Conservation (phyloP, 352 stramenopile species). For the Sclerospora graminicola region DNA sequence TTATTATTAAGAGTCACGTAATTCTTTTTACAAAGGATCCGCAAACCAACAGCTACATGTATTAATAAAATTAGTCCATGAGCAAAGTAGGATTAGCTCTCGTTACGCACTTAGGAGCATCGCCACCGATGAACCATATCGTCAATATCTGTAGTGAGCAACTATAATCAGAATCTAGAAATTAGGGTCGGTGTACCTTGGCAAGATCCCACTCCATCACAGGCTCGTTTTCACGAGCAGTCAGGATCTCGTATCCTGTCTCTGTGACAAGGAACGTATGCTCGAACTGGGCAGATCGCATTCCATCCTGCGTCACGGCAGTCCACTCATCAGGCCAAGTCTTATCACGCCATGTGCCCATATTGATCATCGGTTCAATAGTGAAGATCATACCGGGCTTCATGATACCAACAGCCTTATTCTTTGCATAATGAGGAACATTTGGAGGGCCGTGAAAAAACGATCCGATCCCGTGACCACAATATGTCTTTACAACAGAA, state of each 20-base stretch:
- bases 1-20: too few species aligned
- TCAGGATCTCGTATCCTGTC: conserved; percentile 95
- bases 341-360: conserved; percentile 83
- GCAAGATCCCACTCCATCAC: conserved; percentile 80
- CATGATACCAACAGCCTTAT: conserved; percentile 96
- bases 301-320: conserved; percentile 91
- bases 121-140: too few species aligned
- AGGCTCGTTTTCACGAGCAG: conserved; percentile 78
- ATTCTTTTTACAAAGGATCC: too few species aligned
- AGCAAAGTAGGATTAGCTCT: too few species aligned
- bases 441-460: conserved; percentile 59
- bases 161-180: background rate
- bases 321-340: conserved; percentile 99
- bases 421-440: conserved; percentile 97
- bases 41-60: too few species aligned
- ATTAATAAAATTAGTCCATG: too few species aligned
- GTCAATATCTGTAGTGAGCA: too few species aligned
- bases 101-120: too few species aligned
- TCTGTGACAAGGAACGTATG: conserved; percentile 99
- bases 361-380: conserved; percentile 99
- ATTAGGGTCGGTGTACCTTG: conserved; percentile 62
- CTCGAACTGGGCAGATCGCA: conserved; percentile 94
- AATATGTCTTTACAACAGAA: conserved; percentile 96
- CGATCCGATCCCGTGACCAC: conserved; percentile 94
- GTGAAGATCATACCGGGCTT: conserved; percentile 98